These are phyloP conservation scores for Tulasnella sp. DNA, from an alignment of 768 basidiomycete species.

Conservation along the genomic window DNA sequence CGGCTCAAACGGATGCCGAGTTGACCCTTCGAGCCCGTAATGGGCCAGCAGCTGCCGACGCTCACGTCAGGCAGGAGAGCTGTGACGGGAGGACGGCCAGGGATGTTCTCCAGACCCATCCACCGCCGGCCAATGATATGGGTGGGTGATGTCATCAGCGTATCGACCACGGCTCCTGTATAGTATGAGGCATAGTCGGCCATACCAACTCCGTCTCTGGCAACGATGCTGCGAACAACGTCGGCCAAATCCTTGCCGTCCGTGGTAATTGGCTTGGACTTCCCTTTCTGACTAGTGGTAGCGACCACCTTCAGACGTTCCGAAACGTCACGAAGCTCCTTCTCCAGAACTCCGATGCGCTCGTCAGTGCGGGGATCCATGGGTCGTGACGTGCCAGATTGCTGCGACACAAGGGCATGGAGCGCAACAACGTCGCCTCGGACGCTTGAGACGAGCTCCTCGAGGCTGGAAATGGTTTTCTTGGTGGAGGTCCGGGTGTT, in stretches of 20 bases:
- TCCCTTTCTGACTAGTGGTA: background rate
- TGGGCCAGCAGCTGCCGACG: constrained; percentile 89
- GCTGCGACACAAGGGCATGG: background rate
- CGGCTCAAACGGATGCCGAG: constrained; percentile 69
- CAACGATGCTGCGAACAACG: constrained; percentile 64
- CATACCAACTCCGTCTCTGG: constrained; percentile 71
- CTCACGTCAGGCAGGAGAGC: constrained; percentile 78
- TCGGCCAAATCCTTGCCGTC: constrained; percentile 64
- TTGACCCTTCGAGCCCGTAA: constrained; percentile 63
- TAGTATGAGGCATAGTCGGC: constrained; percentile 80
- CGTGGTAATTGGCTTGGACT: constrained; percentile 14
- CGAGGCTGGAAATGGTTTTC: constrained; percentile 37
- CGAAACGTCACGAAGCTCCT: constrained; percentile 5
- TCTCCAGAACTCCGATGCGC: constrained; percentile 1
- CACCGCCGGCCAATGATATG: constrained; percentile 43
- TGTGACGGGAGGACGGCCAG: constrained; percentile 70
- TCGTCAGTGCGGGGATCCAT: constrained; percentile 2
- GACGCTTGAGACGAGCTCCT: constrained; percentile 31
- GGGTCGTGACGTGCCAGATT: background rate
- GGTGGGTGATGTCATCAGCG: constrained; percentile 70
- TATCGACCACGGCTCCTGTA: constrained; percentile 68
- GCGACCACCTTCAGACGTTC: constrained; percentile 6
- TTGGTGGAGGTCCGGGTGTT: constrained; percentile 35
- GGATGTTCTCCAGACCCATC: constrained; percentile 40
- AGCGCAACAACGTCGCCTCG: constrained; percentile 14